Conservation (phyloP, 371 early-diverging fungal genomes). For the Rhizopus sp. region DNA sequence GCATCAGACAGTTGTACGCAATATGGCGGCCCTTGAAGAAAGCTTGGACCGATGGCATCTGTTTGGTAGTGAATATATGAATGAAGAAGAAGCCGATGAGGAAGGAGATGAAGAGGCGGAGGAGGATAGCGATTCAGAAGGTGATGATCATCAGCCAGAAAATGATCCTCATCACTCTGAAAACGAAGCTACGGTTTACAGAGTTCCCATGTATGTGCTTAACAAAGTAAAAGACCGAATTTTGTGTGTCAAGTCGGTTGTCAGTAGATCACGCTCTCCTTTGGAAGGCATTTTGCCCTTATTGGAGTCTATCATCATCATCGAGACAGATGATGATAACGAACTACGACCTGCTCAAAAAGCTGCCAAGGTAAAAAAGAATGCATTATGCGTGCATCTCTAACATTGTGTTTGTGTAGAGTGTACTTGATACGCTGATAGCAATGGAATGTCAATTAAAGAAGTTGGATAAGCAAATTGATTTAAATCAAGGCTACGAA, state of each 20-base stretch:
- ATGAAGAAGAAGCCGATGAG: conserved; percentile 17
- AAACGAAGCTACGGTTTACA: not conserved
- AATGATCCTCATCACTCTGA: not conserved
- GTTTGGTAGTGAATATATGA: conserved; percentile 17
- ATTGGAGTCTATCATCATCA: conserved; percentile 41
- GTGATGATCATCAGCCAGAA: not conserved
- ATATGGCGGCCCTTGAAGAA: conserved; percentile 14
- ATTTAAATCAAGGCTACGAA: conserved; percentile 15
- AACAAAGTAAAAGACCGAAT: conserved; percentile 19
- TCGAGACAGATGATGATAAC: conserved; percentile 45
- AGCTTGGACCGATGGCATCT: conserved; percentile 29
- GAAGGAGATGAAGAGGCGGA: conserved; percentile 11
- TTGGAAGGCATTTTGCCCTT: conserved; percentile 35
- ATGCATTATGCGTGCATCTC: not conserved
- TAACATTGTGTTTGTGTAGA: conserved; percentile 7
- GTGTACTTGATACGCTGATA: conserved; percentile 21
- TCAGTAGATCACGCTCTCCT: conserved; percentile 24
- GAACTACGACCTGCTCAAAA: conserved; percentile 47
- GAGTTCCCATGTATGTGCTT: conserved; percentile 20
- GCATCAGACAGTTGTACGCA: conserved; percentile 10
- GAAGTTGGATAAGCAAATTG: conserved; percentile 19
- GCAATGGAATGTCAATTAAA: conserved; percentile 13
- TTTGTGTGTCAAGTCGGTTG: conserved; percentile 5
- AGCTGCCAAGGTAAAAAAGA: conserved; percentile 36
- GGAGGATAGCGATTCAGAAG: not conserved